Conservation (phyloP, 2,329 filamentous ascomycete species). For the Penicillium italicum region DNA sequence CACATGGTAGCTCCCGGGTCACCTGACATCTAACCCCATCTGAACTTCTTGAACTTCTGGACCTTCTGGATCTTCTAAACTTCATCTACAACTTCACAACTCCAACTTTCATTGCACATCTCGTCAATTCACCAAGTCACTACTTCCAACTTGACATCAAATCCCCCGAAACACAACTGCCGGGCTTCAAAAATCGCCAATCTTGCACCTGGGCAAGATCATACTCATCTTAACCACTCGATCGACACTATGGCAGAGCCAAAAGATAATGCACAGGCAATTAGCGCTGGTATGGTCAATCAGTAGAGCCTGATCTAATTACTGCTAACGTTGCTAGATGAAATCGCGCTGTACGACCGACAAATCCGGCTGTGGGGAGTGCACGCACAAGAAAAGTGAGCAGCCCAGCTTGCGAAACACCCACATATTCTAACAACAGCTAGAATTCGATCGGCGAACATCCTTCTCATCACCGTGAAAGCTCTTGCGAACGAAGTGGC, state of each 20-base stretch:
- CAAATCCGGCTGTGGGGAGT: slow-evolving; percentile 98
- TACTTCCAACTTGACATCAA: background rate
- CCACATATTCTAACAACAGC: background rate
- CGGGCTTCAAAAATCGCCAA: background rate
- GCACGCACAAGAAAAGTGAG: slow-evolving; percentile 75
- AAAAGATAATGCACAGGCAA: slow-evolving; percentile 25
- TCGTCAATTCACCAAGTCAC: background rate
- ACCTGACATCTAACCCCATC: slow-evolving; percentile 2
- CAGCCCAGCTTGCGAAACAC: background rate
- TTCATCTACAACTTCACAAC: background rate
- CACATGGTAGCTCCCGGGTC: slow-evolving; percentile 11
- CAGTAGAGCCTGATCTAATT: background rate
- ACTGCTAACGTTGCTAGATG: slow-evolving; percentile 55
- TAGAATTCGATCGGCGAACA: slow-evolving; percentile 81
- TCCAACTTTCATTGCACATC: background rate
- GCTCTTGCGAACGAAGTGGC: slow-evolving; percentile 90
- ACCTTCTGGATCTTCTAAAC: background rate
- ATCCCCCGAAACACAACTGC: background rate
- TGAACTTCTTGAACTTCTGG: background rate
- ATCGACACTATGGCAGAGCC: slow-evolving; percentile 23
- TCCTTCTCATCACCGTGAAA: slow-evolving; percentile 83
- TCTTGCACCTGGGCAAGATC: background rate
- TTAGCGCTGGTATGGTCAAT: slow-evolving; percentile 33
- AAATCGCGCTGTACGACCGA: slow-evolving; percentile 94
- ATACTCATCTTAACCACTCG: background rate